phyloP scores from a whole-genome alignment of 2,329 filamentous ascomycete genomes.

The Apiospora saccharicola region DNA sequence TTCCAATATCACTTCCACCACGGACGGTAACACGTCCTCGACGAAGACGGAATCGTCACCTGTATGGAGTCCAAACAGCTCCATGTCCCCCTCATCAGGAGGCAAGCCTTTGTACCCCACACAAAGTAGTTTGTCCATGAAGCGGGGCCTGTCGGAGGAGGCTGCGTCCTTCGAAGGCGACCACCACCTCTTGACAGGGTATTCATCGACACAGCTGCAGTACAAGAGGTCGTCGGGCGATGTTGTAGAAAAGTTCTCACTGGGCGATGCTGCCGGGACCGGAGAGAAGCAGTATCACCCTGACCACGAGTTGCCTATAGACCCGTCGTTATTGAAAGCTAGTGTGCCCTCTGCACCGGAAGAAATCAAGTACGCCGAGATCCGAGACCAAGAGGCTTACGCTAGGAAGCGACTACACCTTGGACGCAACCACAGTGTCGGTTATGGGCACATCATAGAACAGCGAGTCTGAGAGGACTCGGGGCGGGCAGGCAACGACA shows the following conservation, averaged over 20 bases:
- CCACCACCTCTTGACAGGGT: neutral
- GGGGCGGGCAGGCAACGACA: neutral
- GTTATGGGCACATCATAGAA: neutral
- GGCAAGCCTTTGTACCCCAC: conserved; percentile 21
- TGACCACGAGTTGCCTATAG: conserved; percentile 5
- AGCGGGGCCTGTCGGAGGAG: conserved; percentile 2
- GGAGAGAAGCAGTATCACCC: conserved; percentile 15
- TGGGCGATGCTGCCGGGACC: neutral
- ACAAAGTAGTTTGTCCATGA: conserved; percentile 1
- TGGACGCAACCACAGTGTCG: neutral
- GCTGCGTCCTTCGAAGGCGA: neutral
- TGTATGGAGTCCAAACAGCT: conserved; percentile 10
- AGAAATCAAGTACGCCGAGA: conserved; percentile 19
- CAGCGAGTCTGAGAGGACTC: neutral
- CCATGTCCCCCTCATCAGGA: conserved; percentile 1
- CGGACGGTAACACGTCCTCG: conserved; percentile 1
- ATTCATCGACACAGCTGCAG: neutral
- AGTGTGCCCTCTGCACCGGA: neutral
- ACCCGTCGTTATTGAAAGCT: neutral
- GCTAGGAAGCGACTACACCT: conserved; percentile 10
- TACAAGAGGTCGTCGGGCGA: conserved; percentile 14
- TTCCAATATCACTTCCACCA: conserved; percentile 5
- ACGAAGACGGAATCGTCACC: conserved; percentile 23
- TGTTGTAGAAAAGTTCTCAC: conserved; percentile 10
- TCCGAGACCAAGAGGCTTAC: neutral